A percentile compares a stretch with the other conserved stretches of the same genome.
Evolutionary conservation across 2,329 filamentous ascomycete genomes (phyloP).

Genomic region (Erysiphe pulchra): DNA sequence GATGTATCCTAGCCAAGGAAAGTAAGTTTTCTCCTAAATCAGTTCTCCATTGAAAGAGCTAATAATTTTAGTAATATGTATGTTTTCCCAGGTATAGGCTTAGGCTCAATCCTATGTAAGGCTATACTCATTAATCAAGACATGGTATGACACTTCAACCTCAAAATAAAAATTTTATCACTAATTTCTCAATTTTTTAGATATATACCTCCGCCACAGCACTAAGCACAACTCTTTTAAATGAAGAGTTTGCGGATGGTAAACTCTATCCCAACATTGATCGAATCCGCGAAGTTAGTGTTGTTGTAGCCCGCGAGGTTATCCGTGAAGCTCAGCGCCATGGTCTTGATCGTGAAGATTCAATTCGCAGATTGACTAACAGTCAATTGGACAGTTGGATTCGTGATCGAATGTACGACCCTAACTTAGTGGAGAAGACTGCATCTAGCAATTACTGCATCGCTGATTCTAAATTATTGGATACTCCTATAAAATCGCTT

Average conservation of each 20-base stretch:
- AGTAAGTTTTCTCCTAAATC: conserved; percentile 8
- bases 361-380: conserved; percentile 26
- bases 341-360: conserved; percentile 33
- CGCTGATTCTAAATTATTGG: too few relatives aligned
- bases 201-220: conserved; percentile 61
- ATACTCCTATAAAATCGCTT: too few relatives aligned
- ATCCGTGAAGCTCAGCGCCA: conserved; percentile 46
- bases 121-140: conserved; percentile 25
- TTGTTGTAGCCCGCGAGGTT: conserved; percentile 50
- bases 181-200: conserved; percentile 14
- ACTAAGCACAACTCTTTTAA: conserved; percentile 41
- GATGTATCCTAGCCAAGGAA: conserved; percentile 22
- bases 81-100: conserved; percentile 64
- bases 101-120: conserved; percentile 49
- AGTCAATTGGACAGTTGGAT: conserved; percentile 36
- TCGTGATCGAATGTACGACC: conserved; percentile 50
- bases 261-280: conserved; percentile 53
- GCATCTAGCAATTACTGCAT: not conserved
- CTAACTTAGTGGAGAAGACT: conserved; percentile 12
- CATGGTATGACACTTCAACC: conserved; percentile 6
- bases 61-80: conserved; percentile 43
- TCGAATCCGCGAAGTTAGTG: conserved; percentile 48
- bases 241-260: conserved; percentile 26
- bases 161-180: not conserved
- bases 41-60: not conserved